Evolutionary conservation across 768 basidiomycete species (phyloP).

Genomic region (Collybiopsis luxurians): DNA sequence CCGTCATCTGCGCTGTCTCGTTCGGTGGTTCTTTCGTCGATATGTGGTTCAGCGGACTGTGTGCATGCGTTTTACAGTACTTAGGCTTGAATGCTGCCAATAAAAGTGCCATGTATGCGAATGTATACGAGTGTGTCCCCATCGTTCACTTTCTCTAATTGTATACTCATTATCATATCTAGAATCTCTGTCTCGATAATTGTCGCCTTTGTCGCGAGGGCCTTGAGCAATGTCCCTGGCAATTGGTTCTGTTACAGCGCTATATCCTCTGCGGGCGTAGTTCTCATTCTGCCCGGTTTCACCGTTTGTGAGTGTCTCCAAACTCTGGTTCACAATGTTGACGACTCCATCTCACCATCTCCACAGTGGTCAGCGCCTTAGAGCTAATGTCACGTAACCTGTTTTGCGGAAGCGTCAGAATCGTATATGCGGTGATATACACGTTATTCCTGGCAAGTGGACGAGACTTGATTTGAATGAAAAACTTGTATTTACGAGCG

Average conservation of each 20-base stretch:
- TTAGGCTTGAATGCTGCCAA: conserved; percentile 79
- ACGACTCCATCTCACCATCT: background rate
- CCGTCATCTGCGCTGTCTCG: conserved; percentile 78
- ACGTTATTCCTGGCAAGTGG: conserved; percentile 68
- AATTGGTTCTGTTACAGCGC: conserved; percentile 86
- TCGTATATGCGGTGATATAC: conserved; percentile 86
- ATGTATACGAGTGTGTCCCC: conserved; percentile 79
- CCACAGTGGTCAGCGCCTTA: conserved; percentile 68
- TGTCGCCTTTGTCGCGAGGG: conserved; percentile 80
- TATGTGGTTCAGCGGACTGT: conserved; percentile 76
- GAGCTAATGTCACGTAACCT: conserved; percentile 81
- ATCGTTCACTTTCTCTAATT: background rate
- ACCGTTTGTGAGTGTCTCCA: conserved; percentile 59
- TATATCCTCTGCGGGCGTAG: conserved; percentile 85
- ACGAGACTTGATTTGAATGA: background rate
- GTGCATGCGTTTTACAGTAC: conserved; percentile 70
- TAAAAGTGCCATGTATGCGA: conserved; percentile 90
- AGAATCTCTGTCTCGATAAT: conserved; percentile 86
- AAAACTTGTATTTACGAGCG: background rate
- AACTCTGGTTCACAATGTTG: background rate
- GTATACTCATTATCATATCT: background rate
- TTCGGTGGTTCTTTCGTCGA: conserved; percentile 83
- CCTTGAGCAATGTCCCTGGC: conserved; percentile 71
- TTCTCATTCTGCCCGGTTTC: conserved; percentile 89
- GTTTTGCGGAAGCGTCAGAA: conserved; percentile 76